phyloP scores from a whole-genome alignment of 331 rosid genomes.

The Phaseolus coccineus region DNA sequence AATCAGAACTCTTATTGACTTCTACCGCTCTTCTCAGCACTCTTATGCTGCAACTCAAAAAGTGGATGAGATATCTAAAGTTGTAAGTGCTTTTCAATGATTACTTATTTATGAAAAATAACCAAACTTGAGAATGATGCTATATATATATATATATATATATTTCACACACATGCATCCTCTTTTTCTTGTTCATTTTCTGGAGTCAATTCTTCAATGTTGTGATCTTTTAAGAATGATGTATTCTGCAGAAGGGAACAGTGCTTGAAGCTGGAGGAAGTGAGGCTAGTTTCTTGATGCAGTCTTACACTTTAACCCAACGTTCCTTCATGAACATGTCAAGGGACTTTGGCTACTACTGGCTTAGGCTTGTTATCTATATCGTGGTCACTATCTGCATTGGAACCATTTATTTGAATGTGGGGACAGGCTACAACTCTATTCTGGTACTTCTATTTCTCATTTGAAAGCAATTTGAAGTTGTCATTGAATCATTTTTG shows the following conservation, averaged over 20 bases:
- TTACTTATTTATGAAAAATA: not conserved
- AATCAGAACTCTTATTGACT: constrained; percentile 69
- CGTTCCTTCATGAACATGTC: constrained; percentile 96
- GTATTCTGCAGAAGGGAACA: constrained; percentile 75
- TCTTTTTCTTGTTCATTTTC: not conserved
- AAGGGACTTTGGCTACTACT: constrained; percentile 95
- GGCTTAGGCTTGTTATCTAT: constrained; percentile 98
- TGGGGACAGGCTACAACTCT: constrained; percentile 87
- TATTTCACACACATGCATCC: not conserved
- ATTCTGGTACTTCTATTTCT: constrained; percentile 68
- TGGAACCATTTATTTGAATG: constrained; percentile 85
- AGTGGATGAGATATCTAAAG: constrained; percentile 86
- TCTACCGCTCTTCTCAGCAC: constrained; percentile 77
- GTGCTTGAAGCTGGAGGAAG: constrained; percentile 94
- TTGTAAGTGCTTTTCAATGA: constrained; percentile 61
- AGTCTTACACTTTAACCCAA: constrained; percentile 73
- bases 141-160: not conserved
- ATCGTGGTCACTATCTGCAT: constrained; percentile 88
- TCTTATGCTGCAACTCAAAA: constrained; percentile 74
- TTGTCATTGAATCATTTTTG: not conserved
- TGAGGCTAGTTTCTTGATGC: constrained; percentile 94
- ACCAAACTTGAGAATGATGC: not conserved
- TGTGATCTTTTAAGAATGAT: not conserved
- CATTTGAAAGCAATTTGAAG: not conserved
- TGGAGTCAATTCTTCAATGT: not conserved